Percentiles rank a stretch among this genome's conserved stretches.
Evolutionary conservation across 2,329 filamentous ascomycete genomes (phyloP).

Genomic region (Fonsecaea erecta): DNA sequence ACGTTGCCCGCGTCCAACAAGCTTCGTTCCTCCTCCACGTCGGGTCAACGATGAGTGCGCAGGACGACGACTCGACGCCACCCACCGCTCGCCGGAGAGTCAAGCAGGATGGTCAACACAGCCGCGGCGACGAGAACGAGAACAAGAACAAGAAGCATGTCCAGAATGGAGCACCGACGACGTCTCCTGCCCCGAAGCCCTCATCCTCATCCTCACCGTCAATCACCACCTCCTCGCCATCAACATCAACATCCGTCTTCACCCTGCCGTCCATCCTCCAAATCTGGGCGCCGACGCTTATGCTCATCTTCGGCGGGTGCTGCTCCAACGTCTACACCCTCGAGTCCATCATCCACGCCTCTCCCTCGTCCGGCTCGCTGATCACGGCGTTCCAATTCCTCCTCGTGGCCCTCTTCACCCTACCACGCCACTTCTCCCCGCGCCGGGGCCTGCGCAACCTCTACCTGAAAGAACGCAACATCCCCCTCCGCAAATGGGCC

Average conservation of each 20-base stretch:
- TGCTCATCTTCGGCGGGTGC: constrained; percentile 92
- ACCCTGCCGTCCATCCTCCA: constrained; percentile 21
- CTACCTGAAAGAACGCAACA: constrained; percentile 75
- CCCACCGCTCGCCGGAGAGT: background rate
- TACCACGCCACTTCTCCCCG: constrained; percentile 72
- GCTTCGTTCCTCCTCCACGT: background rate
- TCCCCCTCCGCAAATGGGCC: constrained; percentile 83
- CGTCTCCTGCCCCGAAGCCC: background rate
- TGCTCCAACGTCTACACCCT: constrained; percentile 97
- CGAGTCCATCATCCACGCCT: constrained; percentile 90
- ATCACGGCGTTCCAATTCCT: constrained; percentile 89
- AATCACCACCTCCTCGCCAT: background rate
- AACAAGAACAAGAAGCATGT: background rate
- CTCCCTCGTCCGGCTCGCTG: constrained; percentile 80
- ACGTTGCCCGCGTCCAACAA: background rate
- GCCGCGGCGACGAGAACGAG: no score
- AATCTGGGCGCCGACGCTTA: constrained; percentile 62
- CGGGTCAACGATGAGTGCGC: background rate
- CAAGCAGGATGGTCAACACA: no score
- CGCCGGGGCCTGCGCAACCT: constrained; percentile 63
- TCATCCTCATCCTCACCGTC: background rate
- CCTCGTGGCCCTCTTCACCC: constrained; percentile 78
- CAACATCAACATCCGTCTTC: background rate
- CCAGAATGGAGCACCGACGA: background rate
- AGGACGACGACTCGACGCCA: background rate